Conservation (phyloP, 2,329 filamentous ascomycete genomes). For the Trichoderma asperellum region DNA sequence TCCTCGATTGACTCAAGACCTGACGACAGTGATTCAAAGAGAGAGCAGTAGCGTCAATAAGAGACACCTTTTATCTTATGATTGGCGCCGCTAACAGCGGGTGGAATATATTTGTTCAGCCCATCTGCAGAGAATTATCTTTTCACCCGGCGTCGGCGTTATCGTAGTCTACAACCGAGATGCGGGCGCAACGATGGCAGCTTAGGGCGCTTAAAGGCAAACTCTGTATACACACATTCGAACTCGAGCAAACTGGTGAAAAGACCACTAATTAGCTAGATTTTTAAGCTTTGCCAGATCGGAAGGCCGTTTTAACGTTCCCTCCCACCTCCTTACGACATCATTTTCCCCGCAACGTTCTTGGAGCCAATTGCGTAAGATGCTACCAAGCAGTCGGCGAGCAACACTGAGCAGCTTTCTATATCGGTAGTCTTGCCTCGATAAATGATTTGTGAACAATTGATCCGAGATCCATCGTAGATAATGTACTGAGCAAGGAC, state of each 20-base stretch:
- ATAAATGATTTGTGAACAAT: not conserved
- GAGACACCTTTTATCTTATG: not conserved
- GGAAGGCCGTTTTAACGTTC: not conserved
- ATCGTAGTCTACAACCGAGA: not conserved
- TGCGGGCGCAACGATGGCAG: not conserved
- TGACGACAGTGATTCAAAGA: not conserved
- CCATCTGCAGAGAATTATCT: not conserved
- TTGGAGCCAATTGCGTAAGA: not conserved
- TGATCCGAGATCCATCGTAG: not conserved
- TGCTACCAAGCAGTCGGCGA: not conserved
- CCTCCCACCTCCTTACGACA: too few relatives aligned
- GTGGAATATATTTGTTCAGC: not conserved
- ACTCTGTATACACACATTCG: not conserved
- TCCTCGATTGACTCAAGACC: not conserved
- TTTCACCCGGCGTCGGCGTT: not conserved
- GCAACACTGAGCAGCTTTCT: not conserved
- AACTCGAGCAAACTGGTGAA: not conserved
- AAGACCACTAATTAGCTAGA: not conserved
- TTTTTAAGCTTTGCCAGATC: not conserved
- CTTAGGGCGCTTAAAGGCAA: not conserved
- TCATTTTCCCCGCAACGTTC: not conserved
- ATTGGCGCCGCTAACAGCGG: not conserved
- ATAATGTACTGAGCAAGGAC: not conserved
- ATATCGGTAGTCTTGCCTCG: slow-evolving; percentile 40
- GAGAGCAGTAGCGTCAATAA: not conserved